These are phyloP conservation scores for Fusarium drepaniforme DNA, from an alignment of 2,329 filamentous ascomycete species.

Conservation along the genomic window DNA sequence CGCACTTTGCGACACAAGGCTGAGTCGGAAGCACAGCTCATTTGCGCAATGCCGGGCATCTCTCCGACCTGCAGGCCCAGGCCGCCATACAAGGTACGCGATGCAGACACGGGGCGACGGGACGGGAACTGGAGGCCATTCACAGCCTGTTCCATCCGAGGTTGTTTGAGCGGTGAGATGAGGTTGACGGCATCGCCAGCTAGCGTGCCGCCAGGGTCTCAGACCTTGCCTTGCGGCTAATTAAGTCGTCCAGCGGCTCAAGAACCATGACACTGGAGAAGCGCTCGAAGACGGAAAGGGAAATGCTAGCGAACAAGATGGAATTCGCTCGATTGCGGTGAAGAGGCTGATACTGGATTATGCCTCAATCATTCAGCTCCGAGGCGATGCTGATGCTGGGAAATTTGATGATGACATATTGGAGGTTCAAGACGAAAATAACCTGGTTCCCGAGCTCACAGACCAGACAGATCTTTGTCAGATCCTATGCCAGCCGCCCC, in stretches of 20 bases:
- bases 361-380: not conserved
- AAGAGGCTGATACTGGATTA: conserved; percentile 8
- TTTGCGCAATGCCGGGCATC: not conserved
- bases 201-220: conserved; percentile 33
- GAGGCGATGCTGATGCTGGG: conserved; percentile 4
- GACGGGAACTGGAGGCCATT: conserved; percentile 26
- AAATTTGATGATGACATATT: not conserved
- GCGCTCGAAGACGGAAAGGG: conserved; percentile 11
- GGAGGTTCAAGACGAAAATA: conserved; percentile 5
- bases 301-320: conserved; percentile 15
- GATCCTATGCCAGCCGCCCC: conserved; percentile 31
- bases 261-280: conserved; percentile 17
- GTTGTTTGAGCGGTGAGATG: conserved; percentile 38
- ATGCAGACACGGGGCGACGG: conserved; percentile 25
- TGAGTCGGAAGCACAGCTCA: conserved; percentile 19
- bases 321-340: conserved; percentile 9
- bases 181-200: conserved; percentile 31
- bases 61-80: conserved; percentile 7
- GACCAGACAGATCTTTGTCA: conserved; percentile 34
- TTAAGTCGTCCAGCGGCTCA: conserved; percentile 24
- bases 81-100: conserved; percentile 16
- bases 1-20: conserved; percentile 7
- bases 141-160: conserved; percentile 24
- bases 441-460: conserved; percentile 10
- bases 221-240: conserved; percentile 36